Base-by-base conservation (phyloP, 495 filamentous ascomycete genomes). In the Rhypophila decipiens region DNA sequence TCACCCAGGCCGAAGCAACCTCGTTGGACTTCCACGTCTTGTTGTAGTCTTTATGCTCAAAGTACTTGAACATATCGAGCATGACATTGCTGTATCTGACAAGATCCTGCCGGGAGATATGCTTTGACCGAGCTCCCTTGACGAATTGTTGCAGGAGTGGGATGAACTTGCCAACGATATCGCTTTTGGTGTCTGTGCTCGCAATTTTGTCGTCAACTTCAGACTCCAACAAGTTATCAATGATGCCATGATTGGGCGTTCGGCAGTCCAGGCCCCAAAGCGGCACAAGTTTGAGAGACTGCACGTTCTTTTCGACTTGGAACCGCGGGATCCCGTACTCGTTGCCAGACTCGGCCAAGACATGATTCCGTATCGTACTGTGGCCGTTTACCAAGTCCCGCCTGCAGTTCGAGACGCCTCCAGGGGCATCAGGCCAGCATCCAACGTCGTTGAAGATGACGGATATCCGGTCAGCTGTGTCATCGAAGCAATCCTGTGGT, bases 361-460 rank as follows among this genome's bases (percentile, higher is more conserved):
- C 79, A 50, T 85, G 80, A 73, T 80, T 83, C 46, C 76, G 76
- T 47, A 85, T 79, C 1, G 77, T 78, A 20, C 66, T 62, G 45
- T 83, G 70, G 20, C 76, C 76, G 56, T 84, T 82, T 62, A 85
- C 79, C 68, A 85, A 72, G 51, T 85, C 81, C 44, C 81, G 68
- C n/a, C 81, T 76, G 64, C 81, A 85, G 22, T 78, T 79, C 36
- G 80, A 83, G 15, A 85, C 80, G 56, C 81, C 81, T 47, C 81
- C 81, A 43, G 77, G 78, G 53, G 82, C 77, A 42, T 83, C 82
- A 0, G 81, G 81, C 81, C 81, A 85, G 24, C 79, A 83, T 12
- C 78, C 78, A 29, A 69, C 82, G 56, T 85, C 81, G 11, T 77
- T 73, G 37, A 80, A 79, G 52, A 85, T 70, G 43, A 85, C 78